These are phyloP conservation scores for Drechslerella coelobrocha DNA, from an alignment of 2,329 filamentous ascomycete genomes.

Conservation along the genomic window DNA sequence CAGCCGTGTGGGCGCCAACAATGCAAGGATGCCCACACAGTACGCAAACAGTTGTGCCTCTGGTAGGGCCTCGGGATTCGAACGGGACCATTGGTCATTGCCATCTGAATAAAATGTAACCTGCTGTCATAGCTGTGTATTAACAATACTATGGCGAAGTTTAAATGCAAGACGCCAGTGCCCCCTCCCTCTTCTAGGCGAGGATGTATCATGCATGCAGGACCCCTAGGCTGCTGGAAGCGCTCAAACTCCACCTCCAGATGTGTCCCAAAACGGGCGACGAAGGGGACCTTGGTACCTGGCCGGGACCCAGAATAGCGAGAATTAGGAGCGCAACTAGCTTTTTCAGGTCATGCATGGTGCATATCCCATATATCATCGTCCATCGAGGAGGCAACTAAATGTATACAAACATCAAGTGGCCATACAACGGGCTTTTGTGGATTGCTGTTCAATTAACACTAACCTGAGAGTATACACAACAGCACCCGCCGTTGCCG, in stretches of 20 bases:
- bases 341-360: constrained; percentile 39
- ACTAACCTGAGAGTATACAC: not conserved
- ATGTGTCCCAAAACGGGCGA: constrained; percentile 41
- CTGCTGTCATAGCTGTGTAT: too few relatives aligned
- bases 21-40: not conserved
- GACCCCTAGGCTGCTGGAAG: constrained; percentile 29
- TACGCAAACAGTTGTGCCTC: not conserved
- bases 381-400: constrained; percentile 1
- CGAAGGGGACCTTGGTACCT: not conserved
- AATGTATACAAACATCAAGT: not conserved
- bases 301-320: not conserved
- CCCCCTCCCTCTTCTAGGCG: constrained; percentile 49
- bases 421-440: not conserved
- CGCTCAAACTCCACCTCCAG: constrained; percentile 19
- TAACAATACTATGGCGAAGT: too few relatives aligned
- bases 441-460: not conserved
- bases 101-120: too few relatives aligned
- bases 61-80: not conserved
- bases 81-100: too few relatives aligned
- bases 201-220: constrained; percentile 45
- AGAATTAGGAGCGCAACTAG: constrained; percentile 17
- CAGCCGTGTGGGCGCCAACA: not conserved
- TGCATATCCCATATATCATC: constrained; percentile 41
- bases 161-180: too few relatives aligned
- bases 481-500: not conserved